Conservation (phyloP, 2,329 filamentous ascomycete genomes). For the Tricladium varicosporioides region DNA sequence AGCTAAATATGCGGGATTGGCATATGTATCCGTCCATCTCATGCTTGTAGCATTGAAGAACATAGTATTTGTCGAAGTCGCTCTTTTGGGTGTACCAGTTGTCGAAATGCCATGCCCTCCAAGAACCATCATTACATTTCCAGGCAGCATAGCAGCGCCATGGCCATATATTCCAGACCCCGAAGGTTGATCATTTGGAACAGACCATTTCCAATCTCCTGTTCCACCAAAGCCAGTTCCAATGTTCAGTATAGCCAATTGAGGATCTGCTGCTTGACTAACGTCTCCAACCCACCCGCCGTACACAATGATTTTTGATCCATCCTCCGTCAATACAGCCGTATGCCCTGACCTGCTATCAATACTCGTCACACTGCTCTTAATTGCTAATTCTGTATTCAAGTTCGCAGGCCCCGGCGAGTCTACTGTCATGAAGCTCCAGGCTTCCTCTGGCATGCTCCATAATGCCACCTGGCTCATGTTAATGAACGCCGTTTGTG, state of each 20-base stretch:
- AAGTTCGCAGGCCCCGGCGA: constrained; percentile 36
- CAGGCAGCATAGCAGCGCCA: constrained; percentile 60
- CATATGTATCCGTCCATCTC: constrained; percentile 56
- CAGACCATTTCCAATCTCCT: constrained; percentile 68
- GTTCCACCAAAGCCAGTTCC: constrained; percentile 71
- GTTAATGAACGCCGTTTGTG: constrained; percentile 80
- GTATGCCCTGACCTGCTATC: constrained; percentile 89
- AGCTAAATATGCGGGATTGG: constrained; percentile 39
- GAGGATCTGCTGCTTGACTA: constrained; percentile 72
- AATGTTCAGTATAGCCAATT: constrained; percentile 74
- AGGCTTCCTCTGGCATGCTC: constrained; percentile 80
- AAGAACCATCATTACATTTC: constrained; percentile 67
- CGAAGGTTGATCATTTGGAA: constrained; percentile 50
- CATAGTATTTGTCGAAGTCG: constrained; percentile 38
- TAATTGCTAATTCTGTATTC: constrained; percentile 56
- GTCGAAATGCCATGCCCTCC: constrained; percentile 56
- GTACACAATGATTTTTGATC: constrained; percentile 71
- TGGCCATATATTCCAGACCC: constrained; percentile 58
- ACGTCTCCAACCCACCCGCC: constrained; percentile 93
- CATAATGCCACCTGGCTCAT: constrained; percentile 90
- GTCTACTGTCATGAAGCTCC: constrained; percentile 75
- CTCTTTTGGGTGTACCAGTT: constrained; percentile 35
- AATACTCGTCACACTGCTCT: constrained; percentile 33
- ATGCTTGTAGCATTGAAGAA: constrained; percentile 62
- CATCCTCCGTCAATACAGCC: constrained; percentile 76